phyloP scores from a whole-genome alignment of 768 basidiomycete genomes.

The Suillus fuscotomentosus region DNA sequence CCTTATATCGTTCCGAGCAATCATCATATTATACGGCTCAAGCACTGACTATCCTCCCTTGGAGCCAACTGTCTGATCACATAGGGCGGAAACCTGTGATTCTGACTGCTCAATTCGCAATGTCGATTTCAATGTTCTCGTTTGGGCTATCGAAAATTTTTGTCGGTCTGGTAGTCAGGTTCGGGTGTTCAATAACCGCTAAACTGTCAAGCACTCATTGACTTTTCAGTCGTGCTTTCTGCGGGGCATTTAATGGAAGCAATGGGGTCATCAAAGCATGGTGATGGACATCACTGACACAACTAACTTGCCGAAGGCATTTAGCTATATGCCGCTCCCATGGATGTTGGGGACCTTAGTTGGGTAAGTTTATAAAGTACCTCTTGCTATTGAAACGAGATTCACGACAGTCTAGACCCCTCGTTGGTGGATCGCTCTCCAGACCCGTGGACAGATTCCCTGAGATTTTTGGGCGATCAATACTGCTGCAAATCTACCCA shows the following conservation, averaged over 20 bases:
- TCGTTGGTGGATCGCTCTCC: conserved; percentile 62
- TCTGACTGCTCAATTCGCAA: conserved; percentile 36
- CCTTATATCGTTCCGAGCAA: conserved; percentile 25
- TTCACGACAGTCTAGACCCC: conserved; percentile 40
- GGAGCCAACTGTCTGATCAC: conserved; percentile 42
- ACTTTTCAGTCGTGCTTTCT: conserved; percentile 33
- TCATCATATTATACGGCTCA: conserved; percentile 43
- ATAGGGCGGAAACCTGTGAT: conserved; percentile 42
- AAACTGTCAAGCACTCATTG: not conserved
- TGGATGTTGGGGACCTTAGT: conserved; percentile 39
- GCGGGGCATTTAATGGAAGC: conserved; percentile 50
- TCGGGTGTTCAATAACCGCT: not conserved
- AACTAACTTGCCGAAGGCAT: conserved; percentile 32
- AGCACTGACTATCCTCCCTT: conserved; percentile 39
- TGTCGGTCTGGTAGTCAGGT: conserved; percentile 37
- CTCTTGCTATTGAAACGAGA: not conserved
- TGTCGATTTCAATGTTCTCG: conserved; percentile 38
- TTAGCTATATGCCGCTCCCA: conserved; percentile 53
- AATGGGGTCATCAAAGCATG: conserved; percentile 42
- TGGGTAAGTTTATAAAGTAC: conserved; percentile 26
- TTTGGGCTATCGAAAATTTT: conserved; percentile 41
- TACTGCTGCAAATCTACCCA: conserved; percentile 58
- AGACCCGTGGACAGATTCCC: conserved; percentile 63
- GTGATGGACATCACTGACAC: conserved; percentile 35
- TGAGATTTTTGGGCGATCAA: conserved; percentile 44